phyloP scores from a whole-genome alignment of 2,329 filamentous ascomycete genomes.

The Aspergillus aculeatus region DNA sequence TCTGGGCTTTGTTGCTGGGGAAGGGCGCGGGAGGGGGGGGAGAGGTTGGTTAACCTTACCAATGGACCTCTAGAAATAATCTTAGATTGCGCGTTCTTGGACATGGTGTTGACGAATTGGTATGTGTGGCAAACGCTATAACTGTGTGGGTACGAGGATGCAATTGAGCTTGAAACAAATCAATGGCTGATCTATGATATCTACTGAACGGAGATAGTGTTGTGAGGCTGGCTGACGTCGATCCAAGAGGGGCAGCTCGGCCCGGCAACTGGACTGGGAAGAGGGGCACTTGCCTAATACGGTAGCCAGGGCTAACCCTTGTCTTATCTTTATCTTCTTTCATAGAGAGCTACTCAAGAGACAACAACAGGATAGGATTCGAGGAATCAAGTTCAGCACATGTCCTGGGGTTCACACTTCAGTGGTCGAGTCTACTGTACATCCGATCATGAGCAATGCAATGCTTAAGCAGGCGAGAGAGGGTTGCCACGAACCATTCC shows the following conservation, averaged over 20 bases:
- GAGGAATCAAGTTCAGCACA: no score
- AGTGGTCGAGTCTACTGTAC: no score
- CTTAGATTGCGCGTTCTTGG: slow-evolving; percentile 29
- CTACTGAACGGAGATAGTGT: not conserved
- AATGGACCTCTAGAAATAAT: slow-evolving; percentile 33
- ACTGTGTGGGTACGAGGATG: not conserved
- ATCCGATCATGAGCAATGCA: no score
- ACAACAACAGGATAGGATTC: no score
- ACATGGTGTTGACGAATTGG: slow-evolving; percentile 15
- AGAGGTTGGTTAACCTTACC: slow-evolving; percentile 25
- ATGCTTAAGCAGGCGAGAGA: no score
- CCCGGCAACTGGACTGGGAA: not conserved
- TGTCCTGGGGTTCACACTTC: no score
- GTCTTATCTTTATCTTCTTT: not conserved
- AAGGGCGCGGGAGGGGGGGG: not conserved
- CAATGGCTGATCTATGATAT: not conserved
- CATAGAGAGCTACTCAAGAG: no score
- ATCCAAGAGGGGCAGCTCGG: not conserved
- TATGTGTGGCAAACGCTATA: no score
- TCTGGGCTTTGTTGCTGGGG: not conserved
- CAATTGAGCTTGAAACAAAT: not conserved
- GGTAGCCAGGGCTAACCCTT: not conserved
- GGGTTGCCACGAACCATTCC: no score
- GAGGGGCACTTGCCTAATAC: not conserved
- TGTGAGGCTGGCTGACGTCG: not conserved